Evolutionary conservation across 192 early-diverging fungal species (phyloP), one percentile per base, ranked within the genome.

Genomic region (Phycomyces nitens): DNA sequence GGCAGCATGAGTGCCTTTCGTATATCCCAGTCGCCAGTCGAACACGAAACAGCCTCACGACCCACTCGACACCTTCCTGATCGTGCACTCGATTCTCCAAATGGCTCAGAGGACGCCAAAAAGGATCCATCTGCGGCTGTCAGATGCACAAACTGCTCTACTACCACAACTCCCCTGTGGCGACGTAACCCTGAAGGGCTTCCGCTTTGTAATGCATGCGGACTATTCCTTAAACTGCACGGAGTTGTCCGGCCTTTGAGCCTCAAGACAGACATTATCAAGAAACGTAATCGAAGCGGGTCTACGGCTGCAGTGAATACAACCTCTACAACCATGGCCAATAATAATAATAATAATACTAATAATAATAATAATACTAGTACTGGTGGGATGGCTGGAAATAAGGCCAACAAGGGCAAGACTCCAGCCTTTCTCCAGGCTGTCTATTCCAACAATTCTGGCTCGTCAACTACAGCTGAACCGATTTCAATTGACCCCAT

Each of bases 181-280:
- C 81, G 95, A 3, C 75, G 93, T 9, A 84, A 92, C 70, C 79
- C 84, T 12, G 75, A 84, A 23, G 95, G 94, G 20, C 84, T 87
- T 51, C 81, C 92, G 11, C 83, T 98, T 8, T 98, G 96, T 71
- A 98, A 98, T 58, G 94, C 94, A 0, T 98, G 96, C 73, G 96
- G 94, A 3, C 77, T 98, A 50, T 98, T 89, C 76, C 84, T 84
- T 60, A 98, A 96, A 77, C 83, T 98, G 15, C 96, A 98, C 69
- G 89, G 88, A 15, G 83, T 86, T 15, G 73, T 80, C 1, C 74
- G 96, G 41, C 96, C 96, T 3, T 76, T 89, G 50, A 83, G 84
- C 47, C 80, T 98, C 68, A 92, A 90, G 68, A 88, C 87, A 0
- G 86, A 92, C 62, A 87, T 92, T 4, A 92, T 97, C 57, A 80